Percentiles rank a stretch among this genome's conserved stretches.
Evolutionary conservation across 331 rosid genomes (phyloP).

Genomic region (Cucumis variabilis): DNA sequence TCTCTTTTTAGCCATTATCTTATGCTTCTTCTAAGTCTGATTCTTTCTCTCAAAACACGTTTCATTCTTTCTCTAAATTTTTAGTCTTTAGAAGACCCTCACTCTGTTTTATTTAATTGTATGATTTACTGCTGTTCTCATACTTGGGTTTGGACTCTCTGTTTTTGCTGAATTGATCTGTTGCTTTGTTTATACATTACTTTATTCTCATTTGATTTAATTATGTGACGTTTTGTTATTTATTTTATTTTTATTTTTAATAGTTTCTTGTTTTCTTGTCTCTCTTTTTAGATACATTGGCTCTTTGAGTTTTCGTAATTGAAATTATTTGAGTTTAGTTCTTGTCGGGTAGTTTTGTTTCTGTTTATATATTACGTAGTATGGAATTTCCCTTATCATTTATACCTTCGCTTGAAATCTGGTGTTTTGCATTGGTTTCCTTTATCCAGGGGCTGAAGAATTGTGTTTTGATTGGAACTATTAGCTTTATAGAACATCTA

Average conservation of each 20-base stretch:
- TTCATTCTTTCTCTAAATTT: background rate
- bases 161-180: background rate
- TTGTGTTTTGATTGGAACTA: background rate
- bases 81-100: background rate
- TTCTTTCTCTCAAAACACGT: too few species aligned
- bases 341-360: background rate
- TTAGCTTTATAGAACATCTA: slow-evolving; percentile 16
- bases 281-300: background rate
- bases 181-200: background rate
- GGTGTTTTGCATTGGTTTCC: slow-evolving; percentile 13
- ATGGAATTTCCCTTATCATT: background rate
- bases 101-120: background rate
- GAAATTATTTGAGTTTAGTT: background rate
- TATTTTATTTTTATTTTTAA: background rate
- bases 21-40: too few species aligned
- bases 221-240: background rate
- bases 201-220: background rate
- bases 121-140: background rate
- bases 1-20: too few species aligned
- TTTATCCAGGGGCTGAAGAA: background rate
- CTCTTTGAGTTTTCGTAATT: background rate
- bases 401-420: background rate
- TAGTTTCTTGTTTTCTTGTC: background rate
- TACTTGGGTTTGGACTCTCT: background rate
- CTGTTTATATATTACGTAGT: background rate